Conservation (phyloP, 257 asterid genomes). For the Dorcoceras hygrometricum region DNA sequence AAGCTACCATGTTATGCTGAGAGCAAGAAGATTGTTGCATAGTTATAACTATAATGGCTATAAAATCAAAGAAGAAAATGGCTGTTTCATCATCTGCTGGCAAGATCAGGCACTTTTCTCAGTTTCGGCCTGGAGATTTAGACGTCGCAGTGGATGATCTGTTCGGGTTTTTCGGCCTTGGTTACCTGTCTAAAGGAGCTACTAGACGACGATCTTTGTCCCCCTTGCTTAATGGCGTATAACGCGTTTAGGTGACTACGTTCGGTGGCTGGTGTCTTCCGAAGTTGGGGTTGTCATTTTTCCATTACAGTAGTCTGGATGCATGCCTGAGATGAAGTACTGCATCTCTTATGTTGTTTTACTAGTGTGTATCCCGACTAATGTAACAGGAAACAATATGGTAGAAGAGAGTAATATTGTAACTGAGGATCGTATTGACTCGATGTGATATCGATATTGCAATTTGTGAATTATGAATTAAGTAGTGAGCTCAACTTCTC, state of each 20-base stretch:
- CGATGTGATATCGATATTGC: background rate
- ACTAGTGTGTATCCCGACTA: background rate
- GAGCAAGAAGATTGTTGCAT: conserved; percentile 56
- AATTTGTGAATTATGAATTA: background rate
- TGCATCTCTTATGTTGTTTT: background rate
- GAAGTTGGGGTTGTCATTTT: background rate
- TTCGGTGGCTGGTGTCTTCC: background rate
- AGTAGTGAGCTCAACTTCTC: background rate
- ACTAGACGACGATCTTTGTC: background rate
- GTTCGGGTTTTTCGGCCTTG: background rate
- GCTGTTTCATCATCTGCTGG: conserved; percentile 69
- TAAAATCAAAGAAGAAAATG: conserved; percentile 52
- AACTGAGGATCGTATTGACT: background rate
- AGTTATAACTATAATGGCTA: conserved; percentile 54
- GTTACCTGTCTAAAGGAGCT: background rate
- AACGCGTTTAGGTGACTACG: background rate
- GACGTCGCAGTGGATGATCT: conserved; percentile 30
- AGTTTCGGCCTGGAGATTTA: conserved; percentile 65
- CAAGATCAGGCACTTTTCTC: conserved; percentile 69
- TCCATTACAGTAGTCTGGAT: background rate
- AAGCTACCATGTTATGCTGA: conserved; percentile 56
- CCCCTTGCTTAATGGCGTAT: background rate
- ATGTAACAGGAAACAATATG: background rate
- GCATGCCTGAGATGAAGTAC: background rate
- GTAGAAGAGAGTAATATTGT: background rate